phyloP scores from a whole-genome alignment of 78 protist species.

The Acrasis kona region DNA sequence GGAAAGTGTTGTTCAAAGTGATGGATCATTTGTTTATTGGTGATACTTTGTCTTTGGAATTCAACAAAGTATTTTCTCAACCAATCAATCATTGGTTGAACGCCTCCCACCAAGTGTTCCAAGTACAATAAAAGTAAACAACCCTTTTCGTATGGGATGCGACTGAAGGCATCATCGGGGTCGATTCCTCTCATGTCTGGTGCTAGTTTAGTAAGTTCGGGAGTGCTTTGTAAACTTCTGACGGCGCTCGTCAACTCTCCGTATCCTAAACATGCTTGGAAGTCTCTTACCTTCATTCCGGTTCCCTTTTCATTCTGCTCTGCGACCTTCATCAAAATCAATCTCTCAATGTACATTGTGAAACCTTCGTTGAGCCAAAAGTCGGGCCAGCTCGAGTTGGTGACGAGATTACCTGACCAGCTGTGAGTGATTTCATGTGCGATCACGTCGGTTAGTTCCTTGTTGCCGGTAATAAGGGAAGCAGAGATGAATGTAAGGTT shows the following conservation, averaged over 20 bases:
- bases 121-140: slow-evolving; percentile 1
- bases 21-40: neutral
- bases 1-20: neutral
- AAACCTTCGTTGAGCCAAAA: slow-evolving; percentile 33
- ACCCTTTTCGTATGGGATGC: slow-evolving; percentile 37
- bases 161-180: slow-evolving; percentile 36
- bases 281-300: slow-evolving; percentile 6
- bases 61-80: neutral
- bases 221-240: neutral
- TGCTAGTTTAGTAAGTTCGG: neutral
- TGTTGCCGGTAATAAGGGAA: slow-evolving; percentile 17
- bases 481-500: slow-evolving; percentile 25
- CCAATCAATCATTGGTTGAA: neutral
- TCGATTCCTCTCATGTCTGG: slow-evolving; percentile 4
- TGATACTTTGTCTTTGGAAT: neutral
- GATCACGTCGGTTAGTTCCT: slow-evolving; percentile 13
- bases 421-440: slow-evolving; percentile 26
- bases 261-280: slow-evolving; percentile 8
- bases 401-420: slow-evolving; percentile 35
- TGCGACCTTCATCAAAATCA: neutral
- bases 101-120: slow-evolving; percentile 17
- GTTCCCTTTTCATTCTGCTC: neutral
- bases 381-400: slow-evolving; percentile 20
- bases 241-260: neutral
- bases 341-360: slow-evolving; percentile 18